Evolutionary conservation across 805 yeast species (phyloP).

Genomic region (Starmerella davenportii): DNA sequence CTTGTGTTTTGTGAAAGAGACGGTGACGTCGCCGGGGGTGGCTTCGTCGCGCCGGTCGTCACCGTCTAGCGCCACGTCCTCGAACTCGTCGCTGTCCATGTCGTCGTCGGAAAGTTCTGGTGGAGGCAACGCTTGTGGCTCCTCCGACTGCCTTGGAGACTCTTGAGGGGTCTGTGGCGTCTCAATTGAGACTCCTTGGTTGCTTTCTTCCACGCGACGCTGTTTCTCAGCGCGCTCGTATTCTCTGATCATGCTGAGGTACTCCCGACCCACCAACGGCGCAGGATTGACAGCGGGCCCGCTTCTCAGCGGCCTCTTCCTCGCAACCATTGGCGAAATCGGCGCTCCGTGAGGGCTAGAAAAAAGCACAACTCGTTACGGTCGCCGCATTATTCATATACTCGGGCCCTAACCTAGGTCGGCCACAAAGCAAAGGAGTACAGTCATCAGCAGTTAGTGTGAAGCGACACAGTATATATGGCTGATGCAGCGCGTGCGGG

Average conservation of each 20-base stretch:
- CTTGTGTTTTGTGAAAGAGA: constrained; percentile 5
- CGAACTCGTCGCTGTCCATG: constrained; percentile 14
- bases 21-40: constrained; percentile 1
- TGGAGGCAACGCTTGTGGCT: not conserved
- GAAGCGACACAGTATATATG: no score
- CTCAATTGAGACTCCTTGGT: not conserved
- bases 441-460: no score
- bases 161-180: no score
- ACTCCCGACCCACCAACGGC: constrained; percentile 7
- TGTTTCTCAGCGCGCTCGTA: constrained; percentile 6
- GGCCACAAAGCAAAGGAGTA: no score
- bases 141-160: not conserved
- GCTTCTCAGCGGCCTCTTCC: no score
- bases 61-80: constrained; percentile 15
- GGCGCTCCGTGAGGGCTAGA: no score
- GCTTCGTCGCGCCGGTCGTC: constrained; percentile 1
- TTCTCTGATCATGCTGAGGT: constrained; percentile 10
- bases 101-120: constrained; percentile 1
- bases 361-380: no score
- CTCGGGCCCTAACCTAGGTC: no score
- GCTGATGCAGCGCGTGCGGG: no score
- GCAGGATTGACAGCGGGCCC: not conserved
- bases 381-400: no score
- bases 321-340: no score
- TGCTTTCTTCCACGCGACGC: constrained; percentile 1